Evolutionary conservation across 208 protist species (phyloP).

Genomic region (Wallacemonas sp.): DNA sequence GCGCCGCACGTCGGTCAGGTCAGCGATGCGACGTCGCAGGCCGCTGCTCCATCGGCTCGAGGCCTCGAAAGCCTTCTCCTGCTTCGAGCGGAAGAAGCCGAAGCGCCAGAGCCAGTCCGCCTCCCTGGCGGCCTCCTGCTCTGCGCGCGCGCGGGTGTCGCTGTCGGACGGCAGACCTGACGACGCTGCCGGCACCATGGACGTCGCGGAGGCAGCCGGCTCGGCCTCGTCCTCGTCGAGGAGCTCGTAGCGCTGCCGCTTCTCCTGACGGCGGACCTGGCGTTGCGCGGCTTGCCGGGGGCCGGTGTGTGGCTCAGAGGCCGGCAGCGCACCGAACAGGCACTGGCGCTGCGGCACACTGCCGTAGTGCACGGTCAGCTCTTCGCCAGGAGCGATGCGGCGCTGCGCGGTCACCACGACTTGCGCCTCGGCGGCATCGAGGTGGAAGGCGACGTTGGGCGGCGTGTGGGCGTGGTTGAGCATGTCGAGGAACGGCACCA

Average conservation of each 20-base stretch:
- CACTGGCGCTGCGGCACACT: slow-evolving; percentile 64
- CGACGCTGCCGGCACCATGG: slow-evolving; percentile 2
- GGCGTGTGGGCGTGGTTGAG: slow-evolving; percentile 64
- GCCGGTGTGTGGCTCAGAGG: neutral
- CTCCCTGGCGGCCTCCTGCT: slow-evolving; percentile 50
- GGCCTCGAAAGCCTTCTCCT: slow-evolving; percentile 67
- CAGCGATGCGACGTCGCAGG: slow-evolving; percentile 65
- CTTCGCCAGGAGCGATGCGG: slow-evolving; percentile 56
- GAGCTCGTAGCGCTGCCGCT: slow-evolving; percentile 39
- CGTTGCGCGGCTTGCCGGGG: slow-evolving; percentile 23
- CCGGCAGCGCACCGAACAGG: slow-evolving; percentile 48
- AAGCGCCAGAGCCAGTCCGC: slow-evolving; percentile 82
- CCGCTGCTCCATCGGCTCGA: slow-evolving; percentile 62
- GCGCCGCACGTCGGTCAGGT: slow-evolving; percentile 83
- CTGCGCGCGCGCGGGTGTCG: slow-evolving; percentile 4
- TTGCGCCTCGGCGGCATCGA: neutral
- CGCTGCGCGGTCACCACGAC: slow-evolving; percentile 54
- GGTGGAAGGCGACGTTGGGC: slow-evolving; percentile 66
- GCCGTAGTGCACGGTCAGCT: slow-evolving; percentile 78
- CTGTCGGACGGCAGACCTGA: slow-evolving; percentile 3
- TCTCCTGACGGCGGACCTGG: slow-evolving; percentile 36
- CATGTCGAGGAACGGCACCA: slow-evolving; percentile 86
- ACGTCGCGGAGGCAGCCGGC: slow-evolving; percentile 4
- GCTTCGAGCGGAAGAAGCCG: slow-evolving; percentile 65
- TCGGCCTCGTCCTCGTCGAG: slow-evolving; percentile 40